phyloP scores from a whole-genome alignment of 345 rosid genomes.

The Excoecaria agallocha region DNA sequence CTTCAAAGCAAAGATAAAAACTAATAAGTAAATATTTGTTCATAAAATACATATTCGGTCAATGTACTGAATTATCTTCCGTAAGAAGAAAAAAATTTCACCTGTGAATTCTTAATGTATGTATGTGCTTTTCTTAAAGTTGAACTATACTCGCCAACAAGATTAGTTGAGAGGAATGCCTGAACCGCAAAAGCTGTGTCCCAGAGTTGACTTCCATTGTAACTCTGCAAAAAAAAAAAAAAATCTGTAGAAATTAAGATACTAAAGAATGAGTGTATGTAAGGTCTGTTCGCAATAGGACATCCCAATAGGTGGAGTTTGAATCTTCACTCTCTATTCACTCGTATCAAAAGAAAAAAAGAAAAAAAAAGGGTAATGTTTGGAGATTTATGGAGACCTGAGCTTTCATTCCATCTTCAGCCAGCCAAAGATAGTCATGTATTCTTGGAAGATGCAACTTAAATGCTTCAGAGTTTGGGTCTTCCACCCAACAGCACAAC shows the following conservation, averaged over 20 bases:
- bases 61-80: neutral
- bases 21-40: slow-evolving; percentile 2
- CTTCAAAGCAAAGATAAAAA: slow-evolving; percentile 40
- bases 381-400: slow-evolving; percentile 43
- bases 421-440: slow-evolving; percentile 83
- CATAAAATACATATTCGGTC: too few species aligned
- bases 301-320: too few species aligned
- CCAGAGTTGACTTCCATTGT: slow-evolving; percentile 98
- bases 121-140: slow-evolving; percentile 65
- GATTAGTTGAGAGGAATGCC: slow-evolving; percentile 74
- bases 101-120: slow-evolving; percentile 77
- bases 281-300: too few species aligned
- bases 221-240: slow-evolving; percentile 52
- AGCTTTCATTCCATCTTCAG: slow-evolving; percentile 99
- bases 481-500: slow-evolving; percentile 99
- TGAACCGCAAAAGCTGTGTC: slow-evolving; percentile 83
- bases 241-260: too few species aligned
- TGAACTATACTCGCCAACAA: slow-evolving; percentile 63
- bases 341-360: too few species aligned
- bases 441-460: slow-evolving; percentile 87
- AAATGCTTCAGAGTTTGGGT: slow-evolving; percentile 93
- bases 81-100: slow-evolving; percentile 18
- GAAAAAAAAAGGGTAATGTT: too few species aligned
- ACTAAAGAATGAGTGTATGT: too few species aligned
- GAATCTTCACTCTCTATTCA: too few species aligned